Base-by-base conservation (phyloP, 2,329 filamentous ascomycete species). In the Pseudogymnoascus sp. region DNA sequence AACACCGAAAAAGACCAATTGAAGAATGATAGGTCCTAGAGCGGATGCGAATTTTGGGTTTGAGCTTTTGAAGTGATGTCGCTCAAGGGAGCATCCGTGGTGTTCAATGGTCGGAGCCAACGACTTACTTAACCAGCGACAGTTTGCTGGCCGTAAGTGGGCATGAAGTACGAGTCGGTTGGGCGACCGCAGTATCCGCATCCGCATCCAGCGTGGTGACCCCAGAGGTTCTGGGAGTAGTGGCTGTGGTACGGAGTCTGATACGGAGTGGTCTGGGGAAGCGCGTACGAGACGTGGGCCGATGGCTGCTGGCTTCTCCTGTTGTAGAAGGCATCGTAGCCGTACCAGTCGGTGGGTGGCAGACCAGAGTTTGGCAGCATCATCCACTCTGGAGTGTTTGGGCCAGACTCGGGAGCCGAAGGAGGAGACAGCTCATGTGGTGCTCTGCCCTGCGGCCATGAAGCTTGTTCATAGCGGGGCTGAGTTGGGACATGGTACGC, bases 371-470 rank as follows among this genome's bases (percentile, higher is more conserved):
- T 76, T 61, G 76, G 73, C 43, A 75, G 72, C 63, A 77, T 79
- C 71, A 79, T 77, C 68, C 81, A 82, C 65, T 83, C 81, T 16
- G 82, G 82, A 41, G 81, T 83, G 60, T 78, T 79, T 22, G 81
- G 78, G 41, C 79, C 81, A 37, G 81, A 82, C 64, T 81, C 79
- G 14, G 80, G 79, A 53, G 79, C 80, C 28, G 81, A 83, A n/a
- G 79, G 77, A 65, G 82, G 82, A 56, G 81, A 83, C 64, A 78
- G 72, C 65, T 80, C 70, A 69, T 68, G 69, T 65, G 70, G 71
- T 56, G 69, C 68, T 66, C 71, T 70, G 8, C 68, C 31, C 74
- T 74, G 68, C 68, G 73, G 59, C 72, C 72, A 74, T 33, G 68
- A 61, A 35, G 50, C 60, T 37, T 72, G 69, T 19, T 72, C 71